These are phyloP conservation scores for Vicia faba DNA, from an alignment of 306 rosid genomes.

Conservation along the genomic window DNA sequence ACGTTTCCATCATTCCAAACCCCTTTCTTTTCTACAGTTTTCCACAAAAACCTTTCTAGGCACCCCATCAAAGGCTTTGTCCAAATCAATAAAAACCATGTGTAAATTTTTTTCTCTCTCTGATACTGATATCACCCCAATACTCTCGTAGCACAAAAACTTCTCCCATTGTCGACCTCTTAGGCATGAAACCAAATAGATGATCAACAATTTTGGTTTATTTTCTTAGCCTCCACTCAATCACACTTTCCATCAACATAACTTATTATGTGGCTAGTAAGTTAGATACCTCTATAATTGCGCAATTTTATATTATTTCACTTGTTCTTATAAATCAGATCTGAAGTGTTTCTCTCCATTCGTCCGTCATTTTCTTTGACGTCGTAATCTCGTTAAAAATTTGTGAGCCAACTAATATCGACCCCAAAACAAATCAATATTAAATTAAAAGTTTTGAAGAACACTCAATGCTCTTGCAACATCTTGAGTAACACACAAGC, in stretches of 20 bases:
- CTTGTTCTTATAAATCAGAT: not conserved
- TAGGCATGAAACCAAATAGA: not conserved
- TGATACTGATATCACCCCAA: too few relatives aligned
- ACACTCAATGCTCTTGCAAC: slow-evolving; percentile 4
- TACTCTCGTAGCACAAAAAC: too few relatives aligned
- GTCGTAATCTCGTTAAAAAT: not conserved
- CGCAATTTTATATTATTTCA: not conserved
- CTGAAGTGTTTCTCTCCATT: not conserved
- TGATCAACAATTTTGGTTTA: not conserved
- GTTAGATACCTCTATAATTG: not conserved
- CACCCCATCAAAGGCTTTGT: not conserved
- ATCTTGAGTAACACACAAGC: slow-evolving; percentile 16
- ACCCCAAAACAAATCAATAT: slow-evolving; percentile 17
- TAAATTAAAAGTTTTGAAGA: slow-evolving; percentile 1
- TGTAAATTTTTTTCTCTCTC: too few relatives aligned
- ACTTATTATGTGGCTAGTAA: not conserved
- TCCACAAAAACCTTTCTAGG: too few relatives aligned
- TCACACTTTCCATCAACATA: not conserved
- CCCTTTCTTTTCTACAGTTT: not conserved
- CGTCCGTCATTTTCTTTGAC: not conserved
- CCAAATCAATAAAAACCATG: too few relatives aligned
- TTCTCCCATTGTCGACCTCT: not conserved
- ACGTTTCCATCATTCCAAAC: not conserved
- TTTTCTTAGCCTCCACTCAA: not conserved
- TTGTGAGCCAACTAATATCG: not conserved